These are phyloP conservation scores for Dictyostelium gargantuum DNA, from an alignment of 208 protist genomes.

Conservation along the genomic window DNA sequence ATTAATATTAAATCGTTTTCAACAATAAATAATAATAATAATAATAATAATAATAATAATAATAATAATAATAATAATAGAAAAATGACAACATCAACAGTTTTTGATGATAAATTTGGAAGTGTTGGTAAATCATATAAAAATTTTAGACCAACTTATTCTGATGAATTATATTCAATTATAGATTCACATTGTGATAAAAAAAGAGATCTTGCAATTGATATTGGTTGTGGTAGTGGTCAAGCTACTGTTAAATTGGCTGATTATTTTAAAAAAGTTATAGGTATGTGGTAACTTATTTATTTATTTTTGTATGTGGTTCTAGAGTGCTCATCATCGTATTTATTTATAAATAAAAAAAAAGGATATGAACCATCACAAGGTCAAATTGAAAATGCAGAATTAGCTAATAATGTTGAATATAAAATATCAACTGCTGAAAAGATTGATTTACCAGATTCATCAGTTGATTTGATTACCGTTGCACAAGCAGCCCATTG, in stretches of 20 bases:
- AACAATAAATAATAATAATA: no score
- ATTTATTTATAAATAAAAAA: no score
- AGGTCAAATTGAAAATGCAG: not conserved
- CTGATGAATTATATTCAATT: constrained; percentile 9
- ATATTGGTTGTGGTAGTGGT: constrained; percentile 26
- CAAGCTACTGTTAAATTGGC: not conserved
- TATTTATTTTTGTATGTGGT: not conserved
- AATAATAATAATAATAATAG: not conserved
- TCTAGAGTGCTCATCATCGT: no score
- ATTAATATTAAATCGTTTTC: no score
- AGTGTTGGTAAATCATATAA: not conserved
- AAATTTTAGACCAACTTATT: constrained; percentile 28
- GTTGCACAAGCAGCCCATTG: constrained; percentile 30
- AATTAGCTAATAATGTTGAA: not conserved
- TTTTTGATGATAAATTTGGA: not conserved
- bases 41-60: no score
- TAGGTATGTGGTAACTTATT: not conserved
- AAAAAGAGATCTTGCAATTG: not conserved
- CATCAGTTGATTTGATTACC: constrained; percentile 14
- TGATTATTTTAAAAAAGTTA: not conserved
- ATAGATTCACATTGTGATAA: not conserved
- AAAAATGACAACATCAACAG: not conserved
- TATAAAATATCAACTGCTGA: constrained; percentile 16
- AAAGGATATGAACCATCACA: not conserved
- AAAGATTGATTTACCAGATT: not conserved